These are phyloP conservation scores for Mucor circinelloides DNA, from an alignment of 371 early-diverging fungal species.

Conservation along the genomic window DNA sequence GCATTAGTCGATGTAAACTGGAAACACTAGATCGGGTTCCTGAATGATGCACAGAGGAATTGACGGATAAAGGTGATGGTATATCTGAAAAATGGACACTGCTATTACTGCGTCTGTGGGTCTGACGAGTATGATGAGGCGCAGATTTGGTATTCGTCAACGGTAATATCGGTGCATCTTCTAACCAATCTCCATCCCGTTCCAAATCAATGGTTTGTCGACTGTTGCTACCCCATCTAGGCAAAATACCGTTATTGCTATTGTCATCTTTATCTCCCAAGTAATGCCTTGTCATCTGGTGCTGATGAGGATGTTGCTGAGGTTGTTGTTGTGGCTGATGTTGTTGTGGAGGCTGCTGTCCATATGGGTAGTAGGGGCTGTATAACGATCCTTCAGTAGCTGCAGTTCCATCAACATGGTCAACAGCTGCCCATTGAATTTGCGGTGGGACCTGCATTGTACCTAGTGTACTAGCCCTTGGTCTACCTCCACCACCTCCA, in stretches of 20 bases:
- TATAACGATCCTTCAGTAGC: constrained; percentile 17
- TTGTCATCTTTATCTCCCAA: not conserved
- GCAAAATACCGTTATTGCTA: not conserved
- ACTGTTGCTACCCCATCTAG: constrained; percentile 13
- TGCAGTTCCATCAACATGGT: constrained; percentile 11
- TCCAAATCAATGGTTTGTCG: constrained; percentile 26
- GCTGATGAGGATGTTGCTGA: not conserved
- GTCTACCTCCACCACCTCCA: constrained; percentile 17
- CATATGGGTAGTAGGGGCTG: constrained; percentile 23
- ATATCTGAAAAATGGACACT: constrained; percentile 35
- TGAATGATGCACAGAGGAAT: not conserved
- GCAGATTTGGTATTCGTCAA: constrained; percentile 6
- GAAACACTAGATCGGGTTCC: constrained; percentile 26
- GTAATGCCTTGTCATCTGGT: not conserved
- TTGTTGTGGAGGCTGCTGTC: constrained; percentile 7
- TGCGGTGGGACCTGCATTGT: constrained; percentile 44
- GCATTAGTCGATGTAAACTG: constrained; percentile 44
- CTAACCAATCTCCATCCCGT: constrained; percentile 34
- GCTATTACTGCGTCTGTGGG: constrained; percentile 41
- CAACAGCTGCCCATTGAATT: constrained; percentile 33
- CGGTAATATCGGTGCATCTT: constrained; percentile 4
- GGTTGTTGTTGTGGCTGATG: constrained; percentile 4
- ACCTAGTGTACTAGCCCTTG: constrained; percentile 50
- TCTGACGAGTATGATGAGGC: not conserved
- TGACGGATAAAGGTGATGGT: constrained; percentile 5